A percentile compares a stretch with the other conserved stretches of the same genome.
These are phyloP conservation scores for Xylariaceae sp. DNA, from an alignment of 2,329 filamentous ascomycete species.

Conservation along the genomic window DNA sequence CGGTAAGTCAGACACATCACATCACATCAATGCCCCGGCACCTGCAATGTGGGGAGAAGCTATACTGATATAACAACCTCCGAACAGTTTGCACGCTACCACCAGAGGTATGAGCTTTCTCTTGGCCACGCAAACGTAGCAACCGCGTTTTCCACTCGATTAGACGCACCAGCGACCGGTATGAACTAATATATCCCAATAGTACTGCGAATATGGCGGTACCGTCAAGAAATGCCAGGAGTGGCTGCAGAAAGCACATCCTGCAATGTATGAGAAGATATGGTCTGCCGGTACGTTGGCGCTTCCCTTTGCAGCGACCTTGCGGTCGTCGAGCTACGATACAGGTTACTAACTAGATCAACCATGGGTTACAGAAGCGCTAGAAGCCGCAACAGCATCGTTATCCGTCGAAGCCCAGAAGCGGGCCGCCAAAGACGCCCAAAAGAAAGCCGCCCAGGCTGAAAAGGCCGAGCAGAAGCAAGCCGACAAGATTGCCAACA, in stretches of 20 bases:
- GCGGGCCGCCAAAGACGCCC: conserved; percentile 92
- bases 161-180: conserved; percentile 1
- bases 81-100: conserved; percentile 67
- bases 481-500: conserved; percentile 80
- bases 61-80: conserved; percentile 14
- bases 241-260: conserved; percentile 82
- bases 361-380: conserved; percentile 64
- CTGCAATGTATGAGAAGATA: conserved; percentile 75
- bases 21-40: conserved; percentile 2
- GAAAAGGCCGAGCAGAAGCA: conserved; percentile 85
- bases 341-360: not conserved
- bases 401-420: conserved; percentile 92
- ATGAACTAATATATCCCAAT: conserved; percentile 38
- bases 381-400: conserved; percentile 83
- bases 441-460: conserved; percentile 96
- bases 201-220: conserved; percentile 99
- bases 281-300: conserved; percentile 78
- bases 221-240: conserved; percentile 97
- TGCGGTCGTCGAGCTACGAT: not conserved
- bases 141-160: not conserved
- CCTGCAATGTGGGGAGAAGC: conserved; percentile 7
- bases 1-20: conserved; percentile 52
- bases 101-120: conserved; percentile 60
- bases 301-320: not conserved
- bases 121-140: not conserved